Percentiles rank a stretch among this genome's conserved stretches.
phyloP scores from a whole-genome alignment of 2,329 filamentous ascomycete species.

The Colletotrichum lindemuthianum region DNA sequence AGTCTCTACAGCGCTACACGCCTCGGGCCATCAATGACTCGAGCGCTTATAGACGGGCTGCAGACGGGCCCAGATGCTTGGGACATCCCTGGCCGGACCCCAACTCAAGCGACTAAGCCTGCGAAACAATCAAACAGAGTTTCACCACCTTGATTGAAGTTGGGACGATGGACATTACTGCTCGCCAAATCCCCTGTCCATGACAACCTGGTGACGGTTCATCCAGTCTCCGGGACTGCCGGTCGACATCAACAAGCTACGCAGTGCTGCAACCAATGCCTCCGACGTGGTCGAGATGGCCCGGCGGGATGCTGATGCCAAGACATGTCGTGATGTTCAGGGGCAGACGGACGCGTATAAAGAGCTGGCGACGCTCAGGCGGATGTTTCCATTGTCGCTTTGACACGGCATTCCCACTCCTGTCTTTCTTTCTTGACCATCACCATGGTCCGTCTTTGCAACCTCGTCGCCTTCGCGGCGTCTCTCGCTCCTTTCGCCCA shows the following conservation, averaged over 20 bases:
- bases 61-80: not conserved
- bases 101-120: slow-evolving; percentile 5
- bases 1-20: not conserved
- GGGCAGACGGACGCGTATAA: not conserved
- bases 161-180: not conserved
- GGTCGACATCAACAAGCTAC: not conserved
- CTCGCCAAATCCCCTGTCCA: not conserved
- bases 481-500: slow-evolving; percentile 4
- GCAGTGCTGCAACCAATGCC: not conserved
- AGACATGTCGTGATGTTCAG: slow-evolving; percentile 8
- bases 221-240: slow-evolving; percentile 21
- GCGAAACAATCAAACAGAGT: slow-evolving; percentile 26
- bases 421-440: slow-evolving; percentile 12
- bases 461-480: slow-evolving; percentile 19
- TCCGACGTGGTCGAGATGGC: not conserved
- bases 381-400: not conserved
- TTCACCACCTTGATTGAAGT: slow-evolving; percentile 23
- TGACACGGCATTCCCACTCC: slow-evolving; percentile 1
- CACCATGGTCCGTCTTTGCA: slow-evolving; percentile 22
- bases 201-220: not conserved
- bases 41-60: not conserved
- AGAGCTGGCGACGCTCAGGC: not conserved
- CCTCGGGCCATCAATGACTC: slow-evolving; percentile 8
- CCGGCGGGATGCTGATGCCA: slow-evolving; percentile 12
- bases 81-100: slow-evolving; percentile 7